Evolutionary conservation across 108 stramenopile species (phyloP).

Genomic region (Aurantiochytrium sp.): DNA sequence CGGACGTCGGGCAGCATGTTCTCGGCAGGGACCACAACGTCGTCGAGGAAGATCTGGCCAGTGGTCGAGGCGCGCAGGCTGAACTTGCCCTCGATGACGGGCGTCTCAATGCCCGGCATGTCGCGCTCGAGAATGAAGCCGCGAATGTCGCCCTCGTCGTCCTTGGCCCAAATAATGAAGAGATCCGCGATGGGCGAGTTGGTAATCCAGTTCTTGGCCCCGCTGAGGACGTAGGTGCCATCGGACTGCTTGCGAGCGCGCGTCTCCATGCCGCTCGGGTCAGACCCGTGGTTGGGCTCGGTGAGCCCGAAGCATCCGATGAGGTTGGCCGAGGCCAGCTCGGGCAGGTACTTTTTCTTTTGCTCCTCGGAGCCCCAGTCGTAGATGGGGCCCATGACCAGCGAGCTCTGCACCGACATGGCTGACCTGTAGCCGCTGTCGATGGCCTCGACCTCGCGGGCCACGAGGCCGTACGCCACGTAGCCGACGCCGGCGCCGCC

Average conservation of each 20-base stretch:
- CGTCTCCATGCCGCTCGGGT: conserved; percentile 86
- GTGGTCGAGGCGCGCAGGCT: conserved; percentile 75
- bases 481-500: conserved; percentile 74
- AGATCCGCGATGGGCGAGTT: conserved; percentile 91
- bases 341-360: conserved; percentile 78
- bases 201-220: conserved; percentile 95
- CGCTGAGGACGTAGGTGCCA: conserved; percentile 67
- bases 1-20: conserved; percentile 46
- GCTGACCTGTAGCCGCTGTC: conserved; percentile 84
- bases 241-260: conserved; percentile 64
- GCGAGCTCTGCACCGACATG: conserved; percentile 82
- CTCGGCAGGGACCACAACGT: conserved; percentile 64
- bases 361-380: conserved; percentile 76
- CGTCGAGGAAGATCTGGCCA: conserved; percentile 87
- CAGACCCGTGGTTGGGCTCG: conserved; percentile 89
- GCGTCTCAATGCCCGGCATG: conserved; percentile 64
- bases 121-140: conserved; percentile 81
- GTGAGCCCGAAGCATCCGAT: conserved; percentile 94
- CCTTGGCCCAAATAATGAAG: conserved; percentile 79
- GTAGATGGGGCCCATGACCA: conserved; percentile 95
- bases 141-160: conserved; percentile 66
- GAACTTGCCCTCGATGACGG: conserved; percentile 85
- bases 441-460: conserved; percentile 76
- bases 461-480: conserved; percentile 81
- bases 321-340: conserved; percentile 69